These are phyloP conservation scores for Babesia bovis DNA, from an alignment of 169 alveolate species.

Conservation along the genomic window DNA sequence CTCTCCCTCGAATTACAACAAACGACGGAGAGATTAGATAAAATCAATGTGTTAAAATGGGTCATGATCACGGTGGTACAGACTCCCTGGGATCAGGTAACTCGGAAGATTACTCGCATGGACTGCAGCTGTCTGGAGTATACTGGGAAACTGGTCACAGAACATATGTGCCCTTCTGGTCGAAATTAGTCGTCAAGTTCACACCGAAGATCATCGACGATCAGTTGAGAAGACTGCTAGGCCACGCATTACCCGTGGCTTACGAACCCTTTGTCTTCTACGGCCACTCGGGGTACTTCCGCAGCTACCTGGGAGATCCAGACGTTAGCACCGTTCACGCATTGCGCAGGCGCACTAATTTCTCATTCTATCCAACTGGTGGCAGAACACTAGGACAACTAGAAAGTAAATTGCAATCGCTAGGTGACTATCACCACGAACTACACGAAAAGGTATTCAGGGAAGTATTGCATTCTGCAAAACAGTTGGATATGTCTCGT, in stretches of 20 bases:
- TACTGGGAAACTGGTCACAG: constrained; percentile 89
- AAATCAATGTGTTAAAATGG: no score
- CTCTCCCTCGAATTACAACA: neutral
- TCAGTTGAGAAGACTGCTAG: constrained; percentile 71
- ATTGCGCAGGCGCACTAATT: constrained; percentile 70
- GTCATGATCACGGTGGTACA: constrained; percentile 60
- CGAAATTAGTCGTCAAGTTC: constrained; percentile 73
- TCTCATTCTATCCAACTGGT: constrained; percentile 81
- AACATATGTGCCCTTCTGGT: constrained; percentile 83
- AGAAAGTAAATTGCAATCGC: constrained; percentile 47
- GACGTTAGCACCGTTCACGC: constrained; percentile 76
- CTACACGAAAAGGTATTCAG: constrained; percentile 49
- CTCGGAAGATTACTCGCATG: constrained; percentile 61
- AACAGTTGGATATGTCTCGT: constrained; percentile 22
- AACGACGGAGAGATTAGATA: neutral
- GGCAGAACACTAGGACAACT: constrained; percentile 55
- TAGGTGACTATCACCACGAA: constrained; percentile 44
- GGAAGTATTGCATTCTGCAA: constrained; percentile 59
- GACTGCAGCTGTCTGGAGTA: constrained; percentile 78
- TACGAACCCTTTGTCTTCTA: constrained; percentile 83
- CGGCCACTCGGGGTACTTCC: constrained; percentile 71
- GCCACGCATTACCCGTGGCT: constrained; percentile 75
- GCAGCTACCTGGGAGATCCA: constrained; percentile 82
- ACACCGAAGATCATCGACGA: constrained; percentile 82
- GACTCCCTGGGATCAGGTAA: constrained; percentile 66